Evolutionary conservation across 352 stramenopile species (phyloP).

Genomic region (Thalassiosira livingstoniorum): DNA sequence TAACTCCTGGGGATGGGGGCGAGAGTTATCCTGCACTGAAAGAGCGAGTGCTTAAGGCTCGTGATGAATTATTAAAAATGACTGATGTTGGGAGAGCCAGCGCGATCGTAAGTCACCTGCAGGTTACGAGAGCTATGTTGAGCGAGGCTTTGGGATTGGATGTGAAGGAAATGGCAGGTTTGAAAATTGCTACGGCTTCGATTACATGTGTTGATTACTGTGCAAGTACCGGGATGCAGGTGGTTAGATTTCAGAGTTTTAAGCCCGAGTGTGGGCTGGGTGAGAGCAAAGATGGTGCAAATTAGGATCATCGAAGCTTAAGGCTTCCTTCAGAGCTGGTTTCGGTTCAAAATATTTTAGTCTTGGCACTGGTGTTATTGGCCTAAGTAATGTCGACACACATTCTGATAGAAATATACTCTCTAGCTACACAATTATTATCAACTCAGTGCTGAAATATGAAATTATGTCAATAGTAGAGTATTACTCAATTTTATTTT

Average conservation of each 20-base stretch:
- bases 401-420: too few relatives aligned
- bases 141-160: slow-evolving; percentile 78
- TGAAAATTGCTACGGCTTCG: slow-evolving; percentile 80
- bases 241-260: slow-evolving; percentile 82
- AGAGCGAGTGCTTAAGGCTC: slow-evolving; percentile 70
- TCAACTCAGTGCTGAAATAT: too few relatives aligned
- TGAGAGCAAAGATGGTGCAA: slow-evolving; percentile 74
- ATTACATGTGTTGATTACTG: slow-evolving; percentile 84
- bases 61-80: slow-evolving; percentile 69
- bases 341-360: too few relatives aligned
- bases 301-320: too few relatives aligned
- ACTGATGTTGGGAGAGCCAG: slow-evolving; percentile 65
- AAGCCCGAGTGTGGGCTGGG: slow-evolving; percentile 76
- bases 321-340: too few relatives aligned
- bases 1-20: slow-evolving; percentile 78
- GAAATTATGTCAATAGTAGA: too few relatives aligned
- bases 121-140: slow-evolving; percentile 83
- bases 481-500: too few relatives aligned
- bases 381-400: too few relatives aligned
- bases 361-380: too few relatives aligned
- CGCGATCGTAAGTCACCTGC: slow-evolving; percentile 82
- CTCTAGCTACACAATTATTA: too few relatives aligned
- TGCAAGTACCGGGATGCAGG: slow-evolving; percentile 51
- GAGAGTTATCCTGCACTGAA: slow-evolving; percentile 83
- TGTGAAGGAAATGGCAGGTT: slow-evolving; percentile 67